Evolutionary conservation across 495 filamentous ascomycete species (phyloP).

Genomic region (Hypoxylon crocopeplum): DNA sequence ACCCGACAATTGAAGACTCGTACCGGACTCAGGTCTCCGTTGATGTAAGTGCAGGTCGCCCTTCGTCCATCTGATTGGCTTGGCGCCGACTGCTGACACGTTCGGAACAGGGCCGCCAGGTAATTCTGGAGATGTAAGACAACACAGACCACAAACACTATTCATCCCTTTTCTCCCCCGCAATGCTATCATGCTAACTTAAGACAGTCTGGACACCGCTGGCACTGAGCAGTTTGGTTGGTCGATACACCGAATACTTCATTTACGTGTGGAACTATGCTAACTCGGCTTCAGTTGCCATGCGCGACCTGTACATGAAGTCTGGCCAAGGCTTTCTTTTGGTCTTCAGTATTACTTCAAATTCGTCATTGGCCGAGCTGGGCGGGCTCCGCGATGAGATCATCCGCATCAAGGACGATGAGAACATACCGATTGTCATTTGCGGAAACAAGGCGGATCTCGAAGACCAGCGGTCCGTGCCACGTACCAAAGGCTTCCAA

Average conservation of each 20-base stretch:
- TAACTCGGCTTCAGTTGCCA: conserved; percentile 50
- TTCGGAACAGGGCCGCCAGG: conserved; percentile 80
- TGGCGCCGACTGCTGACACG: conserved; percentile 36
- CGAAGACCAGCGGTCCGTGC: conserved; percentile 87
- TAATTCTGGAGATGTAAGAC: conserved; percentile 92
- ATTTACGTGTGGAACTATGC: conserved; percentile 19
- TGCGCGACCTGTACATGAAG: conserved; percentile 96
- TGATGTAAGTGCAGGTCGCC: conserved; percentile 68
- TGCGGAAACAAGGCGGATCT: conserved; percentile 98
- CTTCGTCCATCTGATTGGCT: conserved; percentile 17
- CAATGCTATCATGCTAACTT: conserved; percentile 29
- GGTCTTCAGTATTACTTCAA: conserved; percentile 95
- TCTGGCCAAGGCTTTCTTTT: conserved; percentile 95
- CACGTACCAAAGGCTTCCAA: conserved; percentile 81
- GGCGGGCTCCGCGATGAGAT: conserved; percentile 92
- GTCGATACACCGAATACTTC: conserved; percentile 41
- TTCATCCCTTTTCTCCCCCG: conserved; percentile 17
- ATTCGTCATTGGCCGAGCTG: conserved; percentile 84
- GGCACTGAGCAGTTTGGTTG: conserved; percentile 98
- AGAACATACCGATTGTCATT: conserved; percentile 89
- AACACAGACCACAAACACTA: conserved; percentile 24
- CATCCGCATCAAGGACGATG: conserved; percentile 94
- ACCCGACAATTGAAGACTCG: conserved; percentile 97
- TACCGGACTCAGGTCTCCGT: conserved; percentile 94
- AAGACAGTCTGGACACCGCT: conserved; percentile 84